phyloP scores from a whole-genome alignment of 2,329 filamentous ascomycete genomes.

The Emergomyces pasteurianus region DNA sequence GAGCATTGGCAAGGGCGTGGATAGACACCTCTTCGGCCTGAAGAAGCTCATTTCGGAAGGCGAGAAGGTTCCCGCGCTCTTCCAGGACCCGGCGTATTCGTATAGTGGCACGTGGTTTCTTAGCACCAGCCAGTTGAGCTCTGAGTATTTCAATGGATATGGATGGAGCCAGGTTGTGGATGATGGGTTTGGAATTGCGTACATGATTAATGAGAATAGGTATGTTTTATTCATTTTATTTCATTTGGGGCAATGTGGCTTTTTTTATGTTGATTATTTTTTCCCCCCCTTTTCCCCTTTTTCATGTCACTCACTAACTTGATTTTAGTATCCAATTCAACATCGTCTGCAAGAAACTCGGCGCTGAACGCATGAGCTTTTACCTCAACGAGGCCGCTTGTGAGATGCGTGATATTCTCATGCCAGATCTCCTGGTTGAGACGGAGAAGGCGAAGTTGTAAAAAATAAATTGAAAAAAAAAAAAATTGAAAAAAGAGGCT shows the following conservation, averaged over 20 bases:
- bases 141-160: constrained; percentile 97
- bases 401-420: constrained; percentile 77
- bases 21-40: constrained; percentile 91
- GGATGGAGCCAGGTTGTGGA: constrained; percentile 98
- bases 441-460: constrained; percentile 80
- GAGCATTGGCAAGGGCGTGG: constrained; percentile 83
- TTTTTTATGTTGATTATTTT: neutral
- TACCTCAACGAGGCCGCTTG: constrained; percentile 88
- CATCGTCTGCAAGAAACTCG: constrained; percentile 84
- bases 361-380: constrained; percentile 86
- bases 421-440: constrained; percentile 57
- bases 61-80: constrained; percentile 71
- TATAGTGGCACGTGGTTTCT: constrained; percentile 88
- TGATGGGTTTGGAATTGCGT: constrained; percentile 90
- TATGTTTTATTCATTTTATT: constrained; percentile 23
- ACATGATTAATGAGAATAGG: constrained; percentile 99
- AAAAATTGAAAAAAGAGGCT: no score
- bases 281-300: neutral
- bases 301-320: neutral
- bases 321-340: constrained; percentile 80
- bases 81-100: constrained; percentile 69
- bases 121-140: constrained; percentile 78
- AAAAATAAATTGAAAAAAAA: neutral
- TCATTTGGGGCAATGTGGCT: no score
- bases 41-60: constrained; percentile 77